Percentiles rank a stretch among this genome's conserved stretches.
Evolutionary conservation across 306 rosid genomes (phyloP).

Genomic region (Medicago ruthenica): DNA sequence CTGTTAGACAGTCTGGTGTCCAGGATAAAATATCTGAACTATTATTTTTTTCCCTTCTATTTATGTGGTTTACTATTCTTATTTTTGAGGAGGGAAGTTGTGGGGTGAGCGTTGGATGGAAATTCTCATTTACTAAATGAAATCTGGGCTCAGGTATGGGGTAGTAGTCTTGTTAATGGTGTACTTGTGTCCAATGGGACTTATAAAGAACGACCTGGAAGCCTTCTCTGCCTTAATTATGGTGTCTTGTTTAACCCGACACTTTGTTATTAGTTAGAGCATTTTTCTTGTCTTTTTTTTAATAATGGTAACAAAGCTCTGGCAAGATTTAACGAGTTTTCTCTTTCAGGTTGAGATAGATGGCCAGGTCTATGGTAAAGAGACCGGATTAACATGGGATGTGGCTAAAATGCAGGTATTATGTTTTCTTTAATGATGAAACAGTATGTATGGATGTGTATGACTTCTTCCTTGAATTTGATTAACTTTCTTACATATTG

Average conservation of each 20-base stretch:
- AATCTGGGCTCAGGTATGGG: constrained; percentile 26
- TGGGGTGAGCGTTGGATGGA: constrained; percentile 43
- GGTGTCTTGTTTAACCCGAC: neutral
- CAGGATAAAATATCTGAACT: constrained; percentile 39
- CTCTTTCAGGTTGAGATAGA: constrained; percentile 80
- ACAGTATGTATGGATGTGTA: constrained; percentile 3
- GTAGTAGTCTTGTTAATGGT: constrained; percentile 6
- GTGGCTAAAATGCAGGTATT: constrained; percentile 84
- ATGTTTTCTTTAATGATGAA: constrained; percentile 23
- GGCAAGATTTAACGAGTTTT: constrained; percentile 7
- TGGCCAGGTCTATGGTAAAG: constrained; percentile 80
- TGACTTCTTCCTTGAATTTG: constrained; percentile 36
- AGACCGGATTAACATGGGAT: constrained; percentile 86
- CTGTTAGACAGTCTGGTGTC: constrained; percentile 16
- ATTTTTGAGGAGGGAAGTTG: constrained; percentile 36
- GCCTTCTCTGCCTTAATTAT: constrained; percentile 22
- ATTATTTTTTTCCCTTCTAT: constrained; percentile 18
- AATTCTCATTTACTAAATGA: constrained; percentile 24
- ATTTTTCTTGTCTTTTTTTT: neutral
- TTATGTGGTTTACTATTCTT: constrained; percentile 32
- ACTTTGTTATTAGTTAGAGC: neutral
- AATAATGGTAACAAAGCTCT: neutral
- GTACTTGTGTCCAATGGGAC: neutral
- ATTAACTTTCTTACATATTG: constrained; percentile 29
- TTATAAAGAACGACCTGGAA: constrained; percentile 5